Evolutionary conservation across 169 alveolate species (phyloP).

Genomic region (Plasmodium gallinaceum): DNA sequence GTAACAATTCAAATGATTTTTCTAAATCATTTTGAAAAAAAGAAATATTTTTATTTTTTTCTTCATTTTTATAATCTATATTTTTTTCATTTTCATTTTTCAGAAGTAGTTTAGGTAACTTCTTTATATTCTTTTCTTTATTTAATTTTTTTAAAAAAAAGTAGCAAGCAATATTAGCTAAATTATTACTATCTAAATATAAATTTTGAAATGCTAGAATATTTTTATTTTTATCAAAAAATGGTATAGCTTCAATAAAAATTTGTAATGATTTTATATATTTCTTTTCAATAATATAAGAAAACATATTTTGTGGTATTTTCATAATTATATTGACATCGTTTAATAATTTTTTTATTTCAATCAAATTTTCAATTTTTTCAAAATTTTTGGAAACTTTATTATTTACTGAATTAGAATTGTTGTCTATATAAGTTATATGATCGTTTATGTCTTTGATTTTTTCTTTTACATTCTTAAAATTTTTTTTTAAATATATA

Average conservation of each 20-base stretch:
- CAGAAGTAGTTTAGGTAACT: neutral
- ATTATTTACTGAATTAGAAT: constrained; percentile 19
- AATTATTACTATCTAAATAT: constrained; percentile 54
- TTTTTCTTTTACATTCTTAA: constrained; percentile 76
- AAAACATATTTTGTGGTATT: constrained; percentile 58
- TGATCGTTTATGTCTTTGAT: constrained; percentile 40
- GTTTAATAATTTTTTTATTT: constrained; percentile 55
- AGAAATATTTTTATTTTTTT: neutral
- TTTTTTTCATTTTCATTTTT: neutral
- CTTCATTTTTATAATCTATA: neutral
- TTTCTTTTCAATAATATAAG: constrained; percentile 2
- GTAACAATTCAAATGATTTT: constrained; percentile 27
- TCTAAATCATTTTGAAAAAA: neutral
- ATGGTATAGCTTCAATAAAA: constrained; percentile 60
- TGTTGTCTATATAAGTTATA: constrained; percentile 25
- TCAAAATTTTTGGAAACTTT: constrained; percentile 15
- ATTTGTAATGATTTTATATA: constrained; percentile 29
- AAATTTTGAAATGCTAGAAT: constrained; percentile 20
- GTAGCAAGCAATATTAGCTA: constrained; percentile 60
- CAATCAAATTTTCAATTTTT: constrained; percentile 50
- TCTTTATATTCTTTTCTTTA: constrained; percentile 3
- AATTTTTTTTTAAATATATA: constrained; percentile 80
- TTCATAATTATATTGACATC: constrained; percentile 57
- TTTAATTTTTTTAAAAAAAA: constrained; percentile 21
- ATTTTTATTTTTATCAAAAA: constrained; percentile 34